Conservation (phyloP, 495 filamentous ascomycete species). For the Chaetomidium leptoderma region DNA sequence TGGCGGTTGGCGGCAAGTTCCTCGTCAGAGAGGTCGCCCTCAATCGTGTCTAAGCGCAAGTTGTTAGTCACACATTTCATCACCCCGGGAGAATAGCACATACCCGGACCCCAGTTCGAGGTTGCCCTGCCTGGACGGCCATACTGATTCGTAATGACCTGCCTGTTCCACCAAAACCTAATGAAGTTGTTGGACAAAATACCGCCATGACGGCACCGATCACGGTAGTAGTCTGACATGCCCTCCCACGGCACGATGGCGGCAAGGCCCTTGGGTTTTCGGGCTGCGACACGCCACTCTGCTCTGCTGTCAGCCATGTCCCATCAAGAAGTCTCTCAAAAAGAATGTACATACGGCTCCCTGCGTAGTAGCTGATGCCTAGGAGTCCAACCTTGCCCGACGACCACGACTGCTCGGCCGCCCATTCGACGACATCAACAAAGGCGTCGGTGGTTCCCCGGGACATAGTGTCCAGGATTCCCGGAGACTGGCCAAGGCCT, state of each 20-base stretch:
- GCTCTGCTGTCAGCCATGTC: neutral
- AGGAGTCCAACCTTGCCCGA: conserved; percentile 58
- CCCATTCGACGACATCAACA: conserved; percentile 62
- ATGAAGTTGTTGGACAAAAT: conserved; percentile 62
- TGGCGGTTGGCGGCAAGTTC: conserved; percentile 47
- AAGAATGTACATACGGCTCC: conserved; percentile 27
- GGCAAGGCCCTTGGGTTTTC: conserved; percentile 54
- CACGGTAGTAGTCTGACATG: conserved; percentile 65
- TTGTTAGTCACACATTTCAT: neutral
- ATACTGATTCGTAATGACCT: conserved; percentile 62
- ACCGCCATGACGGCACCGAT: conserved; percentile 60
- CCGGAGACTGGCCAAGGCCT: conserved; percentile 55
- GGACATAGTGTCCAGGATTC: conserved; percentile 58
- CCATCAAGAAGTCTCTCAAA: neutral
- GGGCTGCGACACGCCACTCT: conserved; percentile 60
- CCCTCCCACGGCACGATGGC: conserved; percentile 65
- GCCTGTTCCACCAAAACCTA: conserved; percentile 61
- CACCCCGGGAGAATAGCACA: no score
- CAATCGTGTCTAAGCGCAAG: conserved; percentile 50
- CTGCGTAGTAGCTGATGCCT: conserved; percentile 61
- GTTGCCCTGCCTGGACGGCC: conserved; percentile 36
- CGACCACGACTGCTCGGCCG: conserved; percentile 57
- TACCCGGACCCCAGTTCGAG: conserved; percentile 35
- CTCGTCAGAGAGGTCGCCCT: conserved; percentile 51
- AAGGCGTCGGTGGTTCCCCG: conserved; percentile 55